A percentile compares a stretch with the other conserved stretches of the same genome.
Evolutionary conservation across 176 grass and related monocot species (phyloP).

Genomic region (Microstegium vimineum): DNA sequence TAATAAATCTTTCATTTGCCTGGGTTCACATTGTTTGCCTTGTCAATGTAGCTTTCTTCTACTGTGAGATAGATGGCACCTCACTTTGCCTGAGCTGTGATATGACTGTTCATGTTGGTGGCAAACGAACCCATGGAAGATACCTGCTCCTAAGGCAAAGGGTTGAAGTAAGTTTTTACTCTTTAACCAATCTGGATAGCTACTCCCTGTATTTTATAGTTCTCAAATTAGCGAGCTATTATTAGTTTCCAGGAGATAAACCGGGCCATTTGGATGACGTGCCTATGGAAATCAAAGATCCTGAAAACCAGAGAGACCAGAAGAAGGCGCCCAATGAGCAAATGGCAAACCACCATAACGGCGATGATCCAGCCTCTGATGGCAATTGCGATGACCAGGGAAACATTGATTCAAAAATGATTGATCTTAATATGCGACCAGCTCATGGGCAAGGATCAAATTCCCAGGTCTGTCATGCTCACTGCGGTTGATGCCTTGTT

Average conservation of each 20-base stretch:
- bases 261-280: constrained; percentile 55
- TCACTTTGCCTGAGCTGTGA: constrained; percentile 93
- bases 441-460: constrained; percentile 64
- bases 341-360: constrained; percentile 51
- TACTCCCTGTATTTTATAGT: neutral
- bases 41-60: constrained; percentile 87
- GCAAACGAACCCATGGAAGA: constrained; percentile 87
- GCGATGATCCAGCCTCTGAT: constrained; percentile 33
- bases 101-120: constrained; percentile 98
- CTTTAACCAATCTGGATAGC: neutral
- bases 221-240: constrained; percentile 16
- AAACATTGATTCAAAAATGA: constrained; percentile 86
- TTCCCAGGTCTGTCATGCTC: constrained; percentile 56
- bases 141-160: constrained; percentile 91
- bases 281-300: constrained; percentile 55
- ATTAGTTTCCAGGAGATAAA: constrained; percentile 96
- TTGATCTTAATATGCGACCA: constrained; percentile 87
- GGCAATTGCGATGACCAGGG: constrained; percentile 47
- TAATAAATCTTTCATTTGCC: neutral
- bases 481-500: neutral
- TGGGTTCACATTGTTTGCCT: neutral
- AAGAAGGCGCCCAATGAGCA: constrained; percentile 57
- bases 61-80: constrained; percentile 95
- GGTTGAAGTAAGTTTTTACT: constrained; percentile 68
- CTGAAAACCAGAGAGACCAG: constrained; percentile 45